Percentiles rank a stretch among this genome's conserved stretches.
These are phyloP conservation scores for Candida takata DNA, from an alignment of 805 yeast species.

Conservation along the genomic window DNA sequence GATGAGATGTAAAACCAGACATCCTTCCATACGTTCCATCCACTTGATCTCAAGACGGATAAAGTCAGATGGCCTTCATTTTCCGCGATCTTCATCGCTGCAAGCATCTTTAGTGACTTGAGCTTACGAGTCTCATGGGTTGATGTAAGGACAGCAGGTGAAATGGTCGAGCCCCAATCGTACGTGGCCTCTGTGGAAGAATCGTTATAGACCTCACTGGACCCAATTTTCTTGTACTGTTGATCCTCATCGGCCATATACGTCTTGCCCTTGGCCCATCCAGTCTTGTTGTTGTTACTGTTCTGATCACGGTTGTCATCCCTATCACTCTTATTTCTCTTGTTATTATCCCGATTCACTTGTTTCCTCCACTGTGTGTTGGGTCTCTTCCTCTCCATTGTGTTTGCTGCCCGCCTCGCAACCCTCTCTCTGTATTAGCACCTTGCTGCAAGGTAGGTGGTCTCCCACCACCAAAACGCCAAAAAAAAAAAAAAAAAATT, in stretches of 20 bases:
- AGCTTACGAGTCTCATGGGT: slow-evolving; percentile 8
- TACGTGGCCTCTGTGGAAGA: slow-evolving; percentile 12
- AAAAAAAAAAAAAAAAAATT: neutral
- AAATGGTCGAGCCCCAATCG: slow-evolving; percentile 13
- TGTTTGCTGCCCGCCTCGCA: too few species aligned
- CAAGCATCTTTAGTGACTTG: slow-evolving; percentile 18
- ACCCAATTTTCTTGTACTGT: slow-evolving; percentile 16
- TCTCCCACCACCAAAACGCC: neutral
- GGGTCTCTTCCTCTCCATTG: too few species aligned
- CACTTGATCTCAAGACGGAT: slow-evolving; percentile 17
- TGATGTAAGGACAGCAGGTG: slow-evolving; percentile 5
- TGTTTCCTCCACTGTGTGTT: neutral
- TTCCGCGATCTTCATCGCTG: slow-evolving; percentile 24
- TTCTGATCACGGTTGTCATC: slow-evolving; percentile 1
- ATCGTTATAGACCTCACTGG: slow-evolving; percentile 13
- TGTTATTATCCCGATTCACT: neutral
- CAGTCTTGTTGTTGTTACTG: too few species aligned
- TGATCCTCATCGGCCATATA: slow-evolving; percentile 7
- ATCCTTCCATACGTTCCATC: slow-evolving; percentile 24
- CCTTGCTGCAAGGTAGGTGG: too few species aligned
- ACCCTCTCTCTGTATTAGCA: too few species aligned
- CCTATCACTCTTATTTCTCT: neutral
- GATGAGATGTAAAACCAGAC: slow-evolving; percentile 28
- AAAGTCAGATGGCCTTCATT: slow-evolving; percentile 15
- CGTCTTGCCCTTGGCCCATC: neutral